Base-by-base conservation (phyloP, 1,139 yeast species). In the Lizanozyma gosingica region DNA sequence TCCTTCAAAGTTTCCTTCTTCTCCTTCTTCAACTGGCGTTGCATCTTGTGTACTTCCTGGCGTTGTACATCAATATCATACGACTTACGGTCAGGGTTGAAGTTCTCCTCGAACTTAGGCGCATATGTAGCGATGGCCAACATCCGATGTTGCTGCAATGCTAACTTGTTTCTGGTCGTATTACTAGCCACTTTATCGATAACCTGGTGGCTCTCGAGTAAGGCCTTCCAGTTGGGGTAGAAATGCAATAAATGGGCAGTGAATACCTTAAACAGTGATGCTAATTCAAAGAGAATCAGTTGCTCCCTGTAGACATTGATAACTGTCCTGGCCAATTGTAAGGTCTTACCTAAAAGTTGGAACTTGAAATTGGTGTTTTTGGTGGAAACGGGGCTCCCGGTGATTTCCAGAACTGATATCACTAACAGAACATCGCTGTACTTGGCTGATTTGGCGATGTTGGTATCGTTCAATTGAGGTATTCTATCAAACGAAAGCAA, bases 101-200 rank as follows among this genome's bases (percentile, higher is more conserved):
- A 94, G 67, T 88, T 87, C 55, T 87, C 97, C 63, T 90, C 97
- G 57, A 84, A 94, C 63, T 85, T 83, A 48, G 99, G 99, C 36
- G 90, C 83, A 55, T 73, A 76, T 1, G 95, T 77, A 38, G 92
- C 83, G 54, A 94, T 83, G 3, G 96, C 84, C 43, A 92, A 60
- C 32, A 95, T 87, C 54, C 77, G 78, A 63, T 90, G 97, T n/a
- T 76, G 66, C 64, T 94, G 99, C 48, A 92, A 71, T n/a, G 80
- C 66, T 50, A 92, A 72, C 11, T 43, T 97, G 97, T 44, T 59
- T 65, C 45, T 92, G 78, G 42, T 76, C 78, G 17, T 63, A 60
- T 3, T 53, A 3, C 59, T 48, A 47, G 52, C 37, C 50, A 62
- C 32, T 50, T 53, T 47, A 41, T 65, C 71, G 43, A 67, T 52